These are phyloP conservation scores for Aspergillus bombycis DNA, from an alignment of 2,329 filamentous ascomycete genomes.

Conservation along the genomic window DNA sequence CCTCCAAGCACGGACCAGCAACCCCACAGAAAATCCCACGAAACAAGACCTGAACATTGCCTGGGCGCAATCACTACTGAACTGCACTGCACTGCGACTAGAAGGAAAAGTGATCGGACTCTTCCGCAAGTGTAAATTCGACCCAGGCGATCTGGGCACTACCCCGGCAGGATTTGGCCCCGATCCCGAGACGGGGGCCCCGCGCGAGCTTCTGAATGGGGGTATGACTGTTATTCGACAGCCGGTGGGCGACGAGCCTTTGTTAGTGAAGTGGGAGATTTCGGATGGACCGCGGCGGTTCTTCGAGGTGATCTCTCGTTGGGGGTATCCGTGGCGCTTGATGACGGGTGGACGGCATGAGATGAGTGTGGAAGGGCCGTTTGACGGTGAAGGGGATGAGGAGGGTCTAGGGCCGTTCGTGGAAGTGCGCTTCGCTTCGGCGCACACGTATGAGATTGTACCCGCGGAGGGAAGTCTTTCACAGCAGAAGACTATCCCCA, in stretches of 20 bases:
- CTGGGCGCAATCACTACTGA: slow-evolving; percentile 29
- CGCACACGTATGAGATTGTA: slow-evolving; percentile 33
- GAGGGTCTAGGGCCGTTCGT: slow-evolving; percentile 15
- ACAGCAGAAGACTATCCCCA: slow-evolving; percentile 29
- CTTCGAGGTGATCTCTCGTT: slow-evolving; percentile 30
- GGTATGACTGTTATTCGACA: slow-evolving; percentile 20
- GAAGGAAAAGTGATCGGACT: slow-evolving; percentile 26
- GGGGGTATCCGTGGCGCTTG: slow-evolving; percentile 35
- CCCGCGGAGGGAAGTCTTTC: slow-evolving; percentile 19
- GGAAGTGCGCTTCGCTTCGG: slow-evolving; percentile 31
- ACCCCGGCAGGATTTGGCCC: slow-evolving; percentile 16
- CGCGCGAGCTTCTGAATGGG: slow-evolving; percentile 26
- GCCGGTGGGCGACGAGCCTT: slow-evolving; percentile 11
- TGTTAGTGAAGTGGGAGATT: slow-evolving; percentile 27
- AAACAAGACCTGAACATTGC: slow-evolving; percentile 20
- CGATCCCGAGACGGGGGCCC: background rate
- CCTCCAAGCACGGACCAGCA: slow-evolving; percentile 14
- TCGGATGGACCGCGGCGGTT: slow-evolving; percentile 23
- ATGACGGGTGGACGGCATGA: slow-evolving; percentile 32
- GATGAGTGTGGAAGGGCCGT: slow-evolving; percentile 30
- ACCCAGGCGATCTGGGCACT: slow-evolving; percentile 25
- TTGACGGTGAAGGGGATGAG: slow-evolving; percentile 14
- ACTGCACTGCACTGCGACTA: slow-evolving; percentile 16
- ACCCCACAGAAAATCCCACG: background rate
- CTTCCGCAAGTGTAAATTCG: slow-evolving; percentile 7